Conservation (phyloP, 495 filamentous ascomycete species). For the Acidiella bohemica region DNA sequence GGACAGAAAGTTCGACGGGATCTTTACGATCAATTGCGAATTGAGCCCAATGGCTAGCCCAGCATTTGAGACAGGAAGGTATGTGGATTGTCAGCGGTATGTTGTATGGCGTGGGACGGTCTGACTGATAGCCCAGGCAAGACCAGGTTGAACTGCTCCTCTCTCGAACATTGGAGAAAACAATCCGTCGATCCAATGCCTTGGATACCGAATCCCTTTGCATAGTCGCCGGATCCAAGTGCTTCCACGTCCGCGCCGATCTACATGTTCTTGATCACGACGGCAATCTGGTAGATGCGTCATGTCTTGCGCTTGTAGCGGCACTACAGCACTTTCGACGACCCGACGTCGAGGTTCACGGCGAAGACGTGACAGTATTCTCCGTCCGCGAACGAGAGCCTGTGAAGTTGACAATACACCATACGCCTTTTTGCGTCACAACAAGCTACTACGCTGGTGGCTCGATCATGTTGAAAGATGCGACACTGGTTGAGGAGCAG, state of each 20-base stretch:
- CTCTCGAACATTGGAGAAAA: constrained; percentile 77
- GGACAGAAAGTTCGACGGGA: constrained; percentile 85
- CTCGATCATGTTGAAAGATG: constrained; percentile 52
- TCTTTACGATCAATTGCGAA: constrained; percentile 83
- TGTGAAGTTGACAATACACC: constrained; percentile 74
- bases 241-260: constrained; percentile 79
- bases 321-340: constrained; percentile 80
- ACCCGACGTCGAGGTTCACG: constrained; percentile 72
- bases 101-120: not conserved
- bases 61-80: constrained; percentile 74
- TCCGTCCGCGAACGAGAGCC: constrained; percentile 74
- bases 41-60: constrained; percentile 86
- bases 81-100: no score
- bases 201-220: constrained; percentile 92
- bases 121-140: constrained; percentile 14
- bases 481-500: constrained; percentile 73
- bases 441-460: constrained; percentile 67
- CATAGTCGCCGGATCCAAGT: constrained; percentile 76
- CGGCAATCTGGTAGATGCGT: constrained; percentile 71
- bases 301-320: constrained; percentile 74
- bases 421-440: constrained; percentile 76
- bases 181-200: constrained; percentile 79
- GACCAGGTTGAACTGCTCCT: constrained; percentile 54
- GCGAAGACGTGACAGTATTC: constrained; percentile 69
- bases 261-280: constrained; percentile 82